Percentiles rank a stretch among this genome's conserved stretches.
These are phyloP conservation scores for Pythium rishiriense DNA, from an alignment of 352 stramenopile genomes.

Conservation along the genomic window DNA sequence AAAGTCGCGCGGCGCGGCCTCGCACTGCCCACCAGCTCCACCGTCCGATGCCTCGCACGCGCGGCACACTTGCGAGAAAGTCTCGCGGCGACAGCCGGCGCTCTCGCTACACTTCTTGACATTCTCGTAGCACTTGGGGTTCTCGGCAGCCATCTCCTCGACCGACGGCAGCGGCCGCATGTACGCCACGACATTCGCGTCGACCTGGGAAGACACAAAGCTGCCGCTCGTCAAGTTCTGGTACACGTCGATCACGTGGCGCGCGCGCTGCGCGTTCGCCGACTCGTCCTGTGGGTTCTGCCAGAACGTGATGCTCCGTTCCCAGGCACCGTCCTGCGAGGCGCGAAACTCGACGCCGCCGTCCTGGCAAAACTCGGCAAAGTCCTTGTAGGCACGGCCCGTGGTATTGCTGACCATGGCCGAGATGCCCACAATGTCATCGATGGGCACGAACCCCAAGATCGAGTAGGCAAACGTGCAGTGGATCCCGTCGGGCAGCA, in stretches of 20 bases:
- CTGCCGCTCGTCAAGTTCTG: slow-evolving; percentile 19
- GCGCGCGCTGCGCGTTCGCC: slow-evolving; percentile 23
- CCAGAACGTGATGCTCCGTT: slow-evolving; percentile 34
- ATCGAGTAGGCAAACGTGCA: slow-evolving; percentile 41
- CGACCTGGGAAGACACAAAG: slow-evolving; percentile 12
- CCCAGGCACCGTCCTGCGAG: slow-evolving; percentile 14
- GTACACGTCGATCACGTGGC: slow-evolving; percentile 30
- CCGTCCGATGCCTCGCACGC: slow-evolving; percentile 21
- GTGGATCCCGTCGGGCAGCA: slow-evolving; percentile 31
- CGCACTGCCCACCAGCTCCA: slow-evolving; percentile 16
- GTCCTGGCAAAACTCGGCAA: slow-evolving; percentile 34
- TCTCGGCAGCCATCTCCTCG: slow-evolving; percentile 26
- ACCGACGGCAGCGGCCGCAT: slow-evolving; percentile 32
- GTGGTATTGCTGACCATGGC: slow-evolving; percentile 25
- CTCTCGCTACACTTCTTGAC: slow-evolving; percentile 24
- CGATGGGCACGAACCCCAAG: slow-evolving; percentile 35
- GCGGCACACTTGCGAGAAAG: slow-evolving; percentile 32
- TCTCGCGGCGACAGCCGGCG: slow-evolving; percentile 20
- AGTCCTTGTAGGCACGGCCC: slow-evolving; percentile 21
- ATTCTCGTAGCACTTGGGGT: slow-evolving; percentile 39
- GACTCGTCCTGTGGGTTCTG: slow-evolving; percentile 26
- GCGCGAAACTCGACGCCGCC: slow-evolving; percentile 33
- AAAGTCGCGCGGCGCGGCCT: slow-evolving; percentile 11
- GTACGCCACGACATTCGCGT: slow-evolving; percentile 11
- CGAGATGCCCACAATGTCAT: slow-evolving; percentile 45